Base-by-base conservation (phyloP, 129 eudicot genomes). In the Chrysanthemum seticuspe region DNA sequence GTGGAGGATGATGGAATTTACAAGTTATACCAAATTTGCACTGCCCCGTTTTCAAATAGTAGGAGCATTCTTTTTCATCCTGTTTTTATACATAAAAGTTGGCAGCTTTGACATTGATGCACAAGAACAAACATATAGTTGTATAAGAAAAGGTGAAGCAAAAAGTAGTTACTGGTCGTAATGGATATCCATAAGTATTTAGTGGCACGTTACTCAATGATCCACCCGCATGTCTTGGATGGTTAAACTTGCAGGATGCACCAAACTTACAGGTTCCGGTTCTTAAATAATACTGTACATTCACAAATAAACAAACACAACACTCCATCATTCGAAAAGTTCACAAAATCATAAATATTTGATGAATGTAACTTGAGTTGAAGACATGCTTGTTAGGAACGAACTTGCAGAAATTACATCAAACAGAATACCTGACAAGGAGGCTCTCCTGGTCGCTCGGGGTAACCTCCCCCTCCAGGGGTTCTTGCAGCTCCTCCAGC, bases 31-130 rank as follows among this genome's bases (percentile, higher is more conserved):
- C 93, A 81, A 90, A 93, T 86, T 90, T 93, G 98, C 98, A 93
- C 81, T 87, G 97, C 96, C 98, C 98, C 85, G 97, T 93, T 88
- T 93, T 87, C 84, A 93, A 87, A 93, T 93, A 93, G 86, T 93
- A 90, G 96, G 98, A 86, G 98, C 98, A 93, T 78, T 93, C 97
- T 79, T 84, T 84, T 82, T 85, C 97, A 7, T 86, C 98, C 98
- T 93, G 93, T 76, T 77, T 70, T 45, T 13, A 65, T 16, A 71
- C 40, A 82, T 9, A 79, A 13, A 72, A 81, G 74, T 45, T 47
- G 52, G 57, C 29, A 74, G 68, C 51, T 74, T 49, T 72, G 16
- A 53, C 49, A 74, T 72, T 29, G 67, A 53, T 62, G 56, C 25
- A 65, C 68, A 78, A 78, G 55, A 44, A 64, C 31, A 73, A 12